Conservation (phyloP, 2,329 filamentous ascomycete genomes). For the Fusarium oxysporum region DNA sequence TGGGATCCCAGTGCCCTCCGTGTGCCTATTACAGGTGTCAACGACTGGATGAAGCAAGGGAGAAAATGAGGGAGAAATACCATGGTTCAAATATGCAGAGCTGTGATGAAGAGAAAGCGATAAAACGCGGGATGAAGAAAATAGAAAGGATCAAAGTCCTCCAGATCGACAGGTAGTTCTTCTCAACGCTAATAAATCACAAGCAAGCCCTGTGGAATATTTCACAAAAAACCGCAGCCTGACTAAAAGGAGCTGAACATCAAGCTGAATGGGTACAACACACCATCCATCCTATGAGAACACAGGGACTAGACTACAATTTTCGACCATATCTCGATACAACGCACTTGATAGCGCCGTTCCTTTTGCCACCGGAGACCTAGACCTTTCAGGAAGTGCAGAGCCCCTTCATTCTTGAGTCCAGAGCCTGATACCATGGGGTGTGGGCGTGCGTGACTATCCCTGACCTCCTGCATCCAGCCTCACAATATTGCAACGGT, state of each 20-base stretch:
- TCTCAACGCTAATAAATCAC: constrained; percentile 32
- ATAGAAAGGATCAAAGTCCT: background rate
- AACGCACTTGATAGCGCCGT: constrained; percentile 2
- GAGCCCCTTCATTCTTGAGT: background rate
- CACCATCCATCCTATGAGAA: constrained; percentile 5
- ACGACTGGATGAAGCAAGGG: background rate
- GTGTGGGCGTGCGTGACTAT: constrained; percentile 28
- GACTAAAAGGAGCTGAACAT: constrained; percentile 26
- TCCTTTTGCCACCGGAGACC: constrained; percentile 30
- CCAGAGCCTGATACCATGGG: constrained; percentile 1
- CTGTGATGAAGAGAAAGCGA: background rate
- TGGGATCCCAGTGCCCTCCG: constrained; percentile 42
- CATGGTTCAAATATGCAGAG: constrained; percentile 38
- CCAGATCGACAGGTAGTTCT: constrained; percentile 5
- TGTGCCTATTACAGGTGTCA: constrained; percentile 29
- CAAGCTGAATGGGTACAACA: constrained; percentile 9
- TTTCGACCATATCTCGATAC: background rate
- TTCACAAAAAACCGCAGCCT: constrained; percentile 1
- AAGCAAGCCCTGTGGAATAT: background rate
- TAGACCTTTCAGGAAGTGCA: constrained; percentile 3
- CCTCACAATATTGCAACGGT: constrained; percentile 17
- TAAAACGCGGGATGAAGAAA: background rate
- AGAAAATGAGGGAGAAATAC: constrained; percentile 11
- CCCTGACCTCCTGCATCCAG: constrained; percentile 30
- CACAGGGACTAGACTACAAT: background rate